Evolutionary conservation across 2,329 filamentous ascomycete species (phyloP).

Genomic region (Fusarium sterilihyphosum): DNA sequence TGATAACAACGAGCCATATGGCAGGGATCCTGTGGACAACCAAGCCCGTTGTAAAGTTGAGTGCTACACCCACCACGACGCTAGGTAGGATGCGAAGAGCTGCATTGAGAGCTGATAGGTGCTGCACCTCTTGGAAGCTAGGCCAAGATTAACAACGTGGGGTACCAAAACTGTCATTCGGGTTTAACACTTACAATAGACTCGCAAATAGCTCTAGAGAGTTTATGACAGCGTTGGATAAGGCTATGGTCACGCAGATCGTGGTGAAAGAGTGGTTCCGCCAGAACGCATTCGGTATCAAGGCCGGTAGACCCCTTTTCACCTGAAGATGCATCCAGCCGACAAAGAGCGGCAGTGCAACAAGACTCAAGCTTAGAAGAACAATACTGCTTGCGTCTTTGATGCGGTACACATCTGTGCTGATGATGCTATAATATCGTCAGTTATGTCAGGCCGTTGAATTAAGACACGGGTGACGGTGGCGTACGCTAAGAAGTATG

Average conservation of each 20-base stretch:
- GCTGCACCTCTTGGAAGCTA: slow-evolving; percentile 62
- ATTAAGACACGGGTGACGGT: neutral
- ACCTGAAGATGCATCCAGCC: slow-evolving; percentile 64
- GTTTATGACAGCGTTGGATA: slow-evolving; percentile 58
- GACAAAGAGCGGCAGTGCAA: slow-evolving; percentile 59
- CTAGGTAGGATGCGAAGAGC: slow-evolving; percentile 56
- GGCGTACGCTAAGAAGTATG: slow-evolving; percentile 64
- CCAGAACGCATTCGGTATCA: slow-evolving; percentile 73
- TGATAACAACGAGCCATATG: slow-evolving; percentile 51
- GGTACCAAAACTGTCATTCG: neutral
- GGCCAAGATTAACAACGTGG: neutral
- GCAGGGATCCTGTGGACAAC: slow-evolving; percentile 55
- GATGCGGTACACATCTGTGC: slow-evolving; percentile 53
- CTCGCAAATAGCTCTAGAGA: slow-evolving; percentile 58
- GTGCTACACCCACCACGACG: slow-evolving; percentile 53
- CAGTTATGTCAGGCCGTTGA: neutral
- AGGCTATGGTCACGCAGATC: slow-evolving; percentile 61
- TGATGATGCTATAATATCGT: slow-evolving; percentile 45
- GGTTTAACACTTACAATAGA: slow-evolving; percentile 55
- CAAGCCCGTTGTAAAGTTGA: slow-evolving; percentile 58
- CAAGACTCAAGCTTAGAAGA: slow-evolving; percentile 55
- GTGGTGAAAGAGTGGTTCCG: slow-evolving; percentile 64
- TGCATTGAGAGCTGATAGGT: slow-evolving; percentile 54
- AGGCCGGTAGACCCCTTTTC: slow-evolving; percentile 56
- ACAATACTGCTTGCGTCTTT: slow-evolving; percentile 55